phyloP scores from a whole-genome alignment of 345 rosid species.

The Eucalyptus urophylla region DNA sequence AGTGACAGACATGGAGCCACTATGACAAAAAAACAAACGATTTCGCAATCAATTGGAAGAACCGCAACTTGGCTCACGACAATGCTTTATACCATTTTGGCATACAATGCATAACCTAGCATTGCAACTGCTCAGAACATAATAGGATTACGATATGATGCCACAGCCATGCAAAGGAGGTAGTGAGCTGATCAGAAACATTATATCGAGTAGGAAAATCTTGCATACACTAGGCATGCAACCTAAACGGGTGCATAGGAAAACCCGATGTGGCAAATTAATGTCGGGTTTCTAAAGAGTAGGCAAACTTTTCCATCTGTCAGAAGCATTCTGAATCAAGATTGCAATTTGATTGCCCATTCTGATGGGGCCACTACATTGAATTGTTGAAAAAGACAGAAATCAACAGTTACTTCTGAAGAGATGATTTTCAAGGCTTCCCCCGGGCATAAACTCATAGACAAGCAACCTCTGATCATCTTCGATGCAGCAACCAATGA shows the following conservation, averaged over 20 bases:
- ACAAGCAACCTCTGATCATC: conserved; percentile 93
- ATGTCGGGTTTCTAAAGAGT: background rate
- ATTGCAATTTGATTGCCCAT: background rate
- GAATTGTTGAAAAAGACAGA: background rate
- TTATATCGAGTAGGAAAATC: background rate
- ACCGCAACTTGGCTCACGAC: background rate
- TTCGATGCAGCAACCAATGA: conserved; percentile 82
- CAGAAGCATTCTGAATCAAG: background rate
- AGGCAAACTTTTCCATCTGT: background rate
- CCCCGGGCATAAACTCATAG: conserved; percentile 91
- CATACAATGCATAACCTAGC: background rate
- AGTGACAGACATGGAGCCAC: background rate
- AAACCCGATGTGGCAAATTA: background rate
- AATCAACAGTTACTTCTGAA: conserved; percentile 60
- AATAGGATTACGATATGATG: background rate
- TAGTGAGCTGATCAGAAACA: background rate
- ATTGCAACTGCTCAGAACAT: background rate
- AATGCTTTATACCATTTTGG: background rate
- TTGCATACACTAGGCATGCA: background rate
- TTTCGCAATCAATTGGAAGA: background rate
- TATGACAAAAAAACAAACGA: background rate
- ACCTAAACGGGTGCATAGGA: background rate
- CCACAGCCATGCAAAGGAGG: background rate
- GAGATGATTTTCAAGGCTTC: conserved; percentile 96
- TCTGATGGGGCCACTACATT: background rate